A percentile compares a stretch with the other conserved stretches of the same genome.
phyloP scores from a whole-genome alignment of 441 rosid genomes.

The Omphalea diandra region DNA sequence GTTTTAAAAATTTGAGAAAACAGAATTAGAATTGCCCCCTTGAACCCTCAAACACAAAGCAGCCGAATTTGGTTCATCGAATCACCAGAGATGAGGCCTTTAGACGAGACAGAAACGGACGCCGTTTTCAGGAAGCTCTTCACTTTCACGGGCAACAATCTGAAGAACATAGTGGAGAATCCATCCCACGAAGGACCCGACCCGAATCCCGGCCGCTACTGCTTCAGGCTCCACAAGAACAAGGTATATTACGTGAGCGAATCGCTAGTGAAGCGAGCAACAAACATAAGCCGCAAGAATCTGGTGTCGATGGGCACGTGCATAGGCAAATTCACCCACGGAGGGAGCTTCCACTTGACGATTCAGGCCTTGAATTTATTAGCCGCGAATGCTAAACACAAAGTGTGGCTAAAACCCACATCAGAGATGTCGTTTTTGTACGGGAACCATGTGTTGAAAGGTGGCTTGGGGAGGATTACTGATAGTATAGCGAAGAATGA shows the following conservation, averaged over 20 bases:
- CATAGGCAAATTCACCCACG: slow-evolving; percentile 83
- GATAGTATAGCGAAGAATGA: slow-evolving; percentile 67
- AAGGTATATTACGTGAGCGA: slow-evolving; percentile 78
- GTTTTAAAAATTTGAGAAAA: no score
- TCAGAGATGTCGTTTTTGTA: slow-evolving; percentile 94
- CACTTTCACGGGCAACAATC: slow-evolving; percentile 80
- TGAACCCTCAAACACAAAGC: no score
- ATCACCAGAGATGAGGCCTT: slow-evolving; percentile 67
- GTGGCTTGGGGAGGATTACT: slow-evolving; percentile 91
- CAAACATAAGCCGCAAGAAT: slow-evolving; percentile 60
- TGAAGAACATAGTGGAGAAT: slow-evolving; percentile 87
- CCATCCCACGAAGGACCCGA: slow-evolving; percentile 92
- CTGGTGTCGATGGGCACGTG: slow-evolving; percentile 70
- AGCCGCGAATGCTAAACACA: slow-evolving; percentile 80
- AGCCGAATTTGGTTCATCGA: no score
- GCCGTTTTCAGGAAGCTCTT: slow-evolving; percentile 84
- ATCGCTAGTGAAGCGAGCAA: slow-evolving; percentile 78
- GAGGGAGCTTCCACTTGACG: slow-evolving; percentile 74
- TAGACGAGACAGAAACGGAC: slow-evolving; percentile 84
- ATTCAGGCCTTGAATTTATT: slow-evolving; percentile 54
- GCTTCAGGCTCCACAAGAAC: slow-evolving; percentile 88
- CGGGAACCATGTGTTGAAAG: slow-evolving; percentile 90
- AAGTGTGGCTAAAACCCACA: slow-evolving; percentile 94
- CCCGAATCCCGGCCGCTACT: slow-evolving; percentile 61
- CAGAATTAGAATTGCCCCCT: no score